Evolutionary conservation across 2,329 filamentous ascomycete genomes (phyloP), one percentile per base, ranked within the genome.

Genomic region (Epichloe elymi): DNA sequence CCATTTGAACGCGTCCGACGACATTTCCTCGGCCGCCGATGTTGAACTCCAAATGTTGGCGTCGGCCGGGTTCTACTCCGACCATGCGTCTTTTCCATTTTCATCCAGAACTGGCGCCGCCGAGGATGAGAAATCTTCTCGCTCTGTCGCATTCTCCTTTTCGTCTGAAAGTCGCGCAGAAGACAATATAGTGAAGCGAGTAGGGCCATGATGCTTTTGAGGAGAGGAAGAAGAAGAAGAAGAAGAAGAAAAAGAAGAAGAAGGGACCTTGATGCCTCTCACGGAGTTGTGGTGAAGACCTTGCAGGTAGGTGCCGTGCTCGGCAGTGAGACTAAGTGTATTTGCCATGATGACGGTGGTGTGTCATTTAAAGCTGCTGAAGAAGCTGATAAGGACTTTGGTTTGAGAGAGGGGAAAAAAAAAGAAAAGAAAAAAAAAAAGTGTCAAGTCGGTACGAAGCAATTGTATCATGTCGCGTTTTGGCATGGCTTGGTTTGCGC

Each of bases 261-360:
- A 15, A 39, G 33, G n/a, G 14, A 46, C 37, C 6, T 15, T 20
- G 38, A 19, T 30, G 44, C 23, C 19, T 33, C 39, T 43, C 20
- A 33, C 8, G 8, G 50, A 40, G 41, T 48, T 48, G 11, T 36
- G 38, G 19, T 51, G 50, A 38, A 51, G 14, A 19, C 40, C 17
- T 48, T 46, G 47, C 41, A 49, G 17, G 35, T 49, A 46, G 26
- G 41, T 39, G 37, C 40, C 42, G 35, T 40, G 51, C 30, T 46
- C 17, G 33, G 17, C 5, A 14, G 43, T 23, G 17, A 44, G 48
- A 46, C 30, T 47, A 50, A 50, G 47, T 46, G 48, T 43, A 47
- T 42, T 46, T 23, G 51, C 43, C 51, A 53, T 53, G 48, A 40
- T 44, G 48, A 42, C 17, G 20, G 23, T 47, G 33, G 48, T 49